phyloP scores from a whole-genome alignment of 2,329 filamentous ascomycete species.

The Claviceps quebecensis region DNA sequence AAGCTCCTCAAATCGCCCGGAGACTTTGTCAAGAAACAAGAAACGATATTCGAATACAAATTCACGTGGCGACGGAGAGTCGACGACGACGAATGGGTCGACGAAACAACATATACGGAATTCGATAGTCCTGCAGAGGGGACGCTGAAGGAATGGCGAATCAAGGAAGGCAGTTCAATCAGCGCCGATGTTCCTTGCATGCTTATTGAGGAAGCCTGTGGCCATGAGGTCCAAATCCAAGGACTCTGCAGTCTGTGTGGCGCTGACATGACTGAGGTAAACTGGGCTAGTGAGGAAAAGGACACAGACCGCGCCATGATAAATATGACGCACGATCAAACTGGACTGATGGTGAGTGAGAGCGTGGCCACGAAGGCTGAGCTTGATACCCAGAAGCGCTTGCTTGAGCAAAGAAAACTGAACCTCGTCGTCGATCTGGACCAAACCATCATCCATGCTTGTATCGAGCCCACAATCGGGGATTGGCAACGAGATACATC shows the following conservation, averaged over 20 bases:
- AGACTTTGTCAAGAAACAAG: constrained; percentile 61
- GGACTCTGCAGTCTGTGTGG: constrained; percentile 87
- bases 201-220: constrained; percentile 79
- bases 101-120: constrained; percentile 56
- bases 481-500: constrained; percentile 85
- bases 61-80: constrained; percentile 70
- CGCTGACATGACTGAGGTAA: constrained; percentile 86
- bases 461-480: constrained; percentile 87
- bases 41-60: constrained; percentile 72
- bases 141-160: constrained; percentile 60
- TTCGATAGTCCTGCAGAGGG: constrained; percentile 81
- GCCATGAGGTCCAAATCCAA: constrained; percentile 80
- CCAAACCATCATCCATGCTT: constrained; percentile 96
- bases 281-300: constrained; percentile 66
- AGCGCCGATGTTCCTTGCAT: constrained; percentile 44
- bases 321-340: constrained; percentile 89
- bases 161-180: constrained; percentile 53
- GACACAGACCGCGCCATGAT: constrained; percentile 81
- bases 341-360: constrained; percentile 70
- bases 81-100: constrained; percentile 46
- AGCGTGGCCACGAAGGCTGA: constrained; percentile 70
- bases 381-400: constrained; percentile 69
- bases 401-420: constrained; percentile 70
- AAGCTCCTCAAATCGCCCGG: constrained; percentile 65
- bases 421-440: constrained; percentile 94